phyloP scores from a whole-genome alignment of 148 eudicot species.

The Rhododendron henanense region DNA sequence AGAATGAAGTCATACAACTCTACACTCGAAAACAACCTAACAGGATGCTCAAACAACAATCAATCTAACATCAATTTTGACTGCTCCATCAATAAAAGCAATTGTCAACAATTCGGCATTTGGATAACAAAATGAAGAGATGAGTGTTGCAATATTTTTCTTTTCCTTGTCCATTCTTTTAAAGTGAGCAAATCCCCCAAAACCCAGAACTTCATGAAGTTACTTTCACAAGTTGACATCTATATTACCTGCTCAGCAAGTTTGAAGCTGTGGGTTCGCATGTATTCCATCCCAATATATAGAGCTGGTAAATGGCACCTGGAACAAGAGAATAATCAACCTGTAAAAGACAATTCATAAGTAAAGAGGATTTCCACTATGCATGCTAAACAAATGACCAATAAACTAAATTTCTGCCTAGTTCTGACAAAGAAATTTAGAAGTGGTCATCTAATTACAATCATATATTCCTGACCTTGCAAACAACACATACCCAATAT shows the following conservation, averaged over 20 bases:
- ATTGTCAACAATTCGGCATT: background rate
- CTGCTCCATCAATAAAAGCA: background rate
- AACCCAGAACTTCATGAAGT: background rate
- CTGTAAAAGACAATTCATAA: constrained; percentile 22
- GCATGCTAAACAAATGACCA: constrained; percentile 1
- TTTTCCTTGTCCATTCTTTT: background rate
- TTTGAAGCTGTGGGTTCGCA: constrained; percentile 84
- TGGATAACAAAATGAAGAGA: background rate
- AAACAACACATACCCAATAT: background rate
- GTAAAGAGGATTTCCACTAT: constrained; percentile 14
- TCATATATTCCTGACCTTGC: background rate
- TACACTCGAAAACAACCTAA: background rate
- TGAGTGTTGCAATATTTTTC: no score
- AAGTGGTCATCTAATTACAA: background rate
- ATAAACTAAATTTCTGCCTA: background rate
- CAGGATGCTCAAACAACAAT: background rate
- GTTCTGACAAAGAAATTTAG: background rate
- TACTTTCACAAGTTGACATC: background rate
- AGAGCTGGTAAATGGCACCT: constrained; percentile 96
- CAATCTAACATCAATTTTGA: background rate
- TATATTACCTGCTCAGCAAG: constrained; percentile 77
- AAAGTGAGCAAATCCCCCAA: background rate
- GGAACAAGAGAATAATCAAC: constrained; percentile 39
- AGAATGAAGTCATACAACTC: background rate
- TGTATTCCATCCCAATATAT: constrained; percentile 96